These are phyloP conservation scores for Hyaloscypha finlandica DNA, from an alignment of 495 filamentous ascomycete species.

Conservation along the genomic window DNA sequence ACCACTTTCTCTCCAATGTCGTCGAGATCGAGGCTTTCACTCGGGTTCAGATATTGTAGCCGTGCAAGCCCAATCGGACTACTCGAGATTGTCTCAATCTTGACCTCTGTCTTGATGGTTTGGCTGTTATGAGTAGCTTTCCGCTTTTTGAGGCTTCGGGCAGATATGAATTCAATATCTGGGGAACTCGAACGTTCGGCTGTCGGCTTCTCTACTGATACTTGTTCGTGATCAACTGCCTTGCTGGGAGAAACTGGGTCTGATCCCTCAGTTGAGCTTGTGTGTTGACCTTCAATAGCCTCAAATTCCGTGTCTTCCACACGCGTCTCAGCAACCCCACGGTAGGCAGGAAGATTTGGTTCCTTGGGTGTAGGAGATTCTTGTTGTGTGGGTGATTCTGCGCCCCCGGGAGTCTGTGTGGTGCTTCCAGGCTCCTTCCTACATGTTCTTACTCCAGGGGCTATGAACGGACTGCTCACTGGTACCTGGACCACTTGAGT, in stretches of 20 bases:
- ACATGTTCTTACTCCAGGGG: neutral
- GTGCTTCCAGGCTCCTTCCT: neutral
- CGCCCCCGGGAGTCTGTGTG: neutral
- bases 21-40: constrained; percentile 74
- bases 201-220: constrained; percentile 12
- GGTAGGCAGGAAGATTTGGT: constrained; percentile 1
- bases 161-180: constrained; percentile 37
- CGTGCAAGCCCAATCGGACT: constrained; percentile 34
- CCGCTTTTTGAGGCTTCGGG: constrained; percentile 20
- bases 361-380: neutral
- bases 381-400: neutral
- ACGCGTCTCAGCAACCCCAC: neutral
- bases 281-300: constrained; percentile 10
- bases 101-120: constrained; percentile 16
- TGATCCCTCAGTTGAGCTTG: constrained; percentile 35
- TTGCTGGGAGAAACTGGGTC: neutral
- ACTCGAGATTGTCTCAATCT: constrained; percentile 38
- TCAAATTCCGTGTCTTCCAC: constrained; percentile 15
- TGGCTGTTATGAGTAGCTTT: constrained; percentile 11
- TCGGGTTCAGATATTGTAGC: constrained; percentile 35
- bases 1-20: constrained; percentile 60
- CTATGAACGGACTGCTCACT: neutral
- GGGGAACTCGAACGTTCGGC: neutral
- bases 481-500: neutral
- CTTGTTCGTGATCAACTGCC: neutral